Base-by-base conservation (phyloP, 1,284 basidiomycete species). In the Sporisorium scitamineum region DNA sequence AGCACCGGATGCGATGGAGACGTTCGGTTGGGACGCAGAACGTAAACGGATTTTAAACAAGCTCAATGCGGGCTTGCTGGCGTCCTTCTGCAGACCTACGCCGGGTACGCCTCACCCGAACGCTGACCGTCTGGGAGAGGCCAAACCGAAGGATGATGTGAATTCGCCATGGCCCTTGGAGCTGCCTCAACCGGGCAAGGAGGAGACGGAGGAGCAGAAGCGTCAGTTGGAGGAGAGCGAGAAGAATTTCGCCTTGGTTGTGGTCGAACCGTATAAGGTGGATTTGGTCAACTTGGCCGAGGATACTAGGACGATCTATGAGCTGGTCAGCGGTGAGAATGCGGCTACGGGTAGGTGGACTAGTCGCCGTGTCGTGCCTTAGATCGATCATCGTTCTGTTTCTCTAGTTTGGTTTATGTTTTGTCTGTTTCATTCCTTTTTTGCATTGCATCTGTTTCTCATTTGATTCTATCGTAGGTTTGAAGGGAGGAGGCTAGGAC, bases 1-100 rank as follows among this genome's bases (percentile, higher is more conserved):
- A 6, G 58, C 69, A 1, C 52, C 65, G 18, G 59, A 44, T 3
- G 29, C 62, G 66, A 80, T 68, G 54, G 61, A 61, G 11, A 31
- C 61, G 5, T 86, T 86, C 68, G 77, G 84, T 57, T 86, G 86
- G 86, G 84, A 84, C 45, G 64, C 67, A 9, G 86, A 86, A 70
- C 77, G 86, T 5, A 66, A 64, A 6, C 65, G 86, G 9, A 83
- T 85, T 69, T 86, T 83, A 45, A 71, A 85, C 53, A 86, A 86
- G 67, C 71, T 86, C 55, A 79, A 68, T 20, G 79, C 85, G 11
- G 80, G 79, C 16, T 67, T 86, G n/a, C 68, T 85, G 9, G 86
- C 86, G 20, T 84, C 81, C 16, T 86, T 86, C 68, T 80, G 77
- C 44, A 56, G 85, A 10, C 86, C 85, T n/a, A 82, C 76, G 0